Evolutionary conservation across 1,139 yeast species (phyloP).

Genomic region (Zygosaccharomyces sapae): DNA sequence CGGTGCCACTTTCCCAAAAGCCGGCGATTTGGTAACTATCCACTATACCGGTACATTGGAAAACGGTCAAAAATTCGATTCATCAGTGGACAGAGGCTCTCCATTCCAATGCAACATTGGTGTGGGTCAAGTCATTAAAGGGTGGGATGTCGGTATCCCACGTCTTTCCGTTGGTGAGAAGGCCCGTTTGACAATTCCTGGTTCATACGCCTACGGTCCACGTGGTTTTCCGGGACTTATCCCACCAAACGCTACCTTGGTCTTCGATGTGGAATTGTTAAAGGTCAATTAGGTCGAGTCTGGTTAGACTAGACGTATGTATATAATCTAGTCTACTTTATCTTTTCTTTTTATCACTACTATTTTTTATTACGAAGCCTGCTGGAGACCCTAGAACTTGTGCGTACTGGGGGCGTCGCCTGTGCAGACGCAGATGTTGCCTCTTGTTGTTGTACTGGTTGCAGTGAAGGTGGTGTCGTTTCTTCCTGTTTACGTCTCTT

Average conservation of each 20-base stretch:
- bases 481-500: slow-evolving; percentile 19
- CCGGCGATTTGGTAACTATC: slow-evolving; percentile 83
- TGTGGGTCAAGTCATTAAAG: slow-evolving; percentile 91
- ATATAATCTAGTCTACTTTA: neutral
- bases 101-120: slow-evolving; percentile 94
- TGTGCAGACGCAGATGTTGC: slow-evolving; percentile 8
- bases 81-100: slow-evolving; percentile 87
- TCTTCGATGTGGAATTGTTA: slow-evolving; percentile 88
- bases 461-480: slow-evolving; percentile 6
- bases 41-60: slow-evolving; percentile 95
- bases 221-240: slow-evolving; percentile 95
- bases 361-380: slow-evolving; percentile 30
- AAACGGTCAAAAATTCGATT: slow-evolving; percentile 92
- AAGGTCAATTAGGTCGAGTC: slow-evolving; percentile 55
- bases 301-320: neutral
- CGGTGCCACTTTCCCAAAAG: slow-evolving; percentile 77
- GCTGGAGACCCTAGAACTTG: slow-evolving; percentile 25
- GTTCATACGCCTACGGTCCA: slow-evolving; percentile 87
- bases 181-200: slow-evolving; percentile 88
- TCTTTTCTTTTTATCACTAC: neutral
- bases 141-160: slow-evolving; percentile 93
- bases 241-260: slow-evolving; percentile 91
- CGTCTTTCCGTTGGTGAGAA: slow-evolving; percentile 87
- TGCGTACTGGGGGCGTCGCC: slow-evolving; percentile 11
- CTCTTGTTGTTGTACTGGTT: slow-evolving; percentile 8